Evolutionary conservation across 2,329 filamentous ascomycete species (phyloP).

Genomic region (Hymenoscyphus albidus): DNA sequence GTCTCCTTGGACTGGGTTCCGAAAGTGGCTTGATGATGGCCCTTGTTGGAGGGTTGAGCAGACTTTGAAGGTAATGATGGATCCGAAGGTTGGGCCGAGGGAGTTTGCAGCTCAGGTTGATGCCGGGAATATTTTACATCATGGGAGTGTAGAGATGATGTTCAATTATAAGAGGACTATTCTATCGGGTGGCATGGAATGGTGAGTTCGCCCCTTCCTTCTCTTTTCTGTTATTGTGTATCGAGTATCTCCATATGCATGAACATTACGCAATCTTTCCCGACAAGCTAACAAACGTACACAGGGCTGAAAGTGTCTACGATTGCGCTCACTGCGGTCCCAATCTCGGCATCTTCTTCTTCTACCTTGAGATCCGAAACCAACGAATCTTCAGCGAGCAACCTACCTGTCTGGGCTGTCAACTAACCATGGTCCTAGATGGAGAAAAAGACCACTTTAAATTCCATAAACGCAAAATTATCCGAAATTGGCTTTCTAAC

Average conservation of each 20-base stretch:
- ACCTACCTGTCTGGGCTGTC: constrained; percentile 20
- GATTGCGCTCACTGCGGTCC: constrained; percentile 16
- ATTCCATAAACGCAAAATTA: constrained; percentile 19
- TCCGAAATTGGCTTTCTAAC: constrained; percentile 21
- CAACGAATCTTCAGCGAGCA: not conserved
- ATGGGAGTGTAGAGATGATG: constrained; percentile 9
- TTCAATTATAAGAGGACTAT: not conserved
- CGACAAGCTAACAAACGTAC: not conserved
- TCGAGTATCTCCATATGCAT: not conserved
- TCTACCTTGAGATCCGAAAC: constrained; percentile 10
- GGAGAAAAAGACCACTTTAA: constrained; percentile 31
- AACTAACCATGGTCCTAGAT: constrained; percentile 14
- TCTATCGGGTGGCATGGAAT: not conserved
- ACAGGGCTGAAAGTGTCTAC: not conserved
- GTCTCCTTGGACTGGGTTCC: constrained; percentile 19
- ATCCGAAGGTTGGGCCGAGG: not conserved
- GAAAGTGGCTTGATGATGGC: constrained; percentile 28
- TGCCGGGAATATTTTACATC: constrained; percentile 12
- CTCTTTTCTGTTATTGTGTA: not conserved
- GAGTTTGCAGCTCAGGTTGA: constrained; percentile 22
- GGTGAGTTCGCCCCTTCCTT: not conserved
- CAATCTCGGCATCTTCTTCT: constrained; percentile 25
- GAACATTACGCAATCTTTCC: too few species aligned
- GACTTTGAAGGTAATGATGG: constrained; percentile 19
- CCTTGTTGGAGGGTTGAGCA: constrained; percentile 25